These are phyloP conservation scores for Linderniella brevidens DNA, from an alignment of 257 asterid species.

Conservation along the genomic window DNA sequence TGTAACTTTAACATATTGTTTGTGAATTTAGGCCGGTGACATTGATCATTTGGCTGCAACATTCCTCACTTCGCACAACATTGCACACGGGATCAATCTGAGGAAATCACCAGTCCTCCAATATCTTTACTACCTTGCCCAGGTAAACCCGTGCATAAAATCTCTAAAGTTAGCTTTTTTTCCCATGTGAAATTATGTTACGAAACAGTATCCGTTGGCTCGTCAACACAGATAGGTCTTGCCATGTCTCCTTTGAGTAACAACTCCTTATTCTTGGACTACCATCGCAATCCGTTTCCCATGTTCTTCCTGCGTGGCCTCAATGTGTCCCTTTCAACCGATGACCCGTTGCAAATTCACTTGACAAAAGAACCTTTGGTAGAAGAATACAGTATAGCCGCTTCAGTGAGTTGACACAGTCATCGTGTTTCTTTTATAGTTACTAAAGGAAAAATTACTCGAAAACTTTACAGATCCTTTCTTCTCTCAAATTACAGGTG, in stretches of 20 bases:
- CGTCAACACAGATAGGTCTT: conserved; percentile 65
- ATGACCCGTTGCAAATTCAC: conserved; percentile 95
- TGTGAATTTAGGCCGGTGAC: conserved; percentile 76
- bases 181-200: no score
- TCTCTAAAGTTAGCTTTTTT: not conserved
- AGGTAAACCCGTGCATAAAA: conserved; percentile 35
- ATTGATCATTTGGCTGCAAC: conserved; percentile 96
- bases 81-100: conserved; percentile 92
- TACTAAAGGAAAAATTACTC: not conserved
- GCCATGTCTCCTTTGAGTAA: conserved; percentile 99
- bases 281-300: conserved; percentile 94
- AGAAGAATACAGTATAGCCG: conserved; percentile 98
- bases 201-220: conserved; percentile 6
- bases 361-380: conserved; percentile 94
- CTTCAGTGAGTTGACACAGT: conserved; percentile 55
- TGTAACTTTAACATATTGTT: conserved; percentile 1
- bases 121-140: conserved; percentile 80
- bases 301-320: conserved; percentile 90
- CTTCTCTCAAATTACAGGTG: conserved; percentile 29
- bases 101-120: conserved; percentile 93
- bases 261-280: conserved; percentile 88
- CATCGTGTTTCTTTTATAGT: not conserved
- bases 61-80: conserved; percentile 72
- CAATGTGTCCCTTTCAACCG: conserved; percentile 89
- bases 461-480: conserved; percentile 2